Conservation (phyloP, 495 filamentous ascomycete species). For the Aspergillus homomorphus region DNA sequence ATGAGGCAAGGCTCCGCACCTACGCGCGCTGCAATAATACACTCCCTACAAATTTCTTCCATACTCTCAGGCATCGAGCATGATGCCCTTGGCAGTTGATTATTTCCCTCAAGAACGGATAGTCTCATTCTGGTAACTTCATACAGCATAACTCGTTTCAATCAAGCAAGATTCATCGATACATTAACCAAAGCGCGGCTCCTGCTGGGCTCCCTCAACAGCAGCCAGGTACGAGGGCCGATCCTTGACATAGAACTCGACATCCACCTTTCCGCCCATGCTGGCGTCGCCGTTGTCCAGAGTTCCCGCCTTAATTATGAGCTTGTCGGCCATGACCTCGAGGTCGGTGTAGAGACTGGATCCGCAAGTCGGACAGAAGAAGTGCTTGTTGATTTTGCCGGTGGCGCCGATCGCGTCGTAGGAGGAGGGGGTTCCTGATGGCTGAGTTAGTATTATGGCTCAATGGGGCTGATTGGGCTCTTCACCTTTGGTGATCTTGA, state of each 20-base stretch:
- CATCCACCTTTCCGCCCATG: constrained; percentile 31
- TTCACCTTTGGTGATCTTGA: constrained; percentile 41
- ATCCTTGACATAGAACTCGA: constrained; percentile 50
- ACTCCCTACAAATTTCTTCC: too few species aligned
- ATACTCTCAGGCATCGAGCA: too few species aligned
- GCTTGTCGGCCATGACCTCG: constrained; percentile 47
- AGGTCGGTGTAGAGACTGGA: constrained; percentile 44
- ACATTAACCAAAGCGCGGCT: constrained; percentile 13
- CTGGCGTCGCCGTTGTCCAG: constrained; percentile 40
- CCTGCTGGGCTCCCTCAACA: constrained; percentile 45
- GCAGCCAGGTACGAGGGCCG: constrained; percentile 32
- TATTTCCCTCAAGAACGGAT: too few species aligned
- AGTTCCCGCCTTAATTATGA: constrained; percentile 39
- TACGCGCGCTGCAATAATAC: too few species aligned
- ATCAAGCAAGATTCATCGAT: not conserved
- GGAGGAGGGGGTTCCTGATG: constrained; percentile 30
- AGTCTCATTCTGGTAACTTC: not conserved
- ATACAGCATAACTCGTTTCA: not conserved
- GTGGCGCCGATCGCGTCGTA: constrained; percentile 38
- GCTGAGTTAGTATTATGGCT: not conserved
- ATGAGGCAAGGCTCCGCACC: too few species aligned
- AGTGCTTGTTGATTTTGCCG: constrained; percentile 51
- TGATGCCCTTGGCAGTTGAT: too few species aligned
- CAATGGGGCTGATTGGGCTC: not conserved
- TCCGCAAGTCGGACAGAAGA: constrained; percentile 46